Evolutionary conservation across 768 basidiomycete species (phyloP).

Genomic region (Sarcodon aspratus): DNA sequence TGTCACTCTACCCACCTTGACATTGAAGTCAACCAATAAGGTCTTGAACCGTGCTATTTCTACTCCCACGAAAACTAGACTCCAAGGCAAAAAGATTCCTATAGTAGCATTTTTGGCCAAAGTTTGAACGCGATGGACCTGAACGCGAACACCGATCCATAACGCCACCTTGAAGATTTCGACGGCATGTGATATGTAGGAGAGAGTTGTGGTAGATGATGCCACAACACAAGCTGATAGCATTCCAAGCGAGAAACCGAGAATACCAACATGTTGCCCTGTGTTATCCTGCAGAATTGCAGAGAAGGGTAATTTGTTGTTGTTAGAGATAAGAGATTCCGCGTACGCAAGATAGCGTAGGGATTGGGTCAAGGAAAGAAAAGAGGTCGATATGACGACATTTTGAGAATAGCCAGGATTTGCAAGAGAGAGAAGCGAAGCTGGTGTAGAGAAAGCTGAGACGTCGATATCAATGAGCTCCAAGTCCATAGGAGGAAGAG

Average conservation of each 20-base stretch:
- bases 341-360: background rate
- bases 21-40: conserved; percentile 14
- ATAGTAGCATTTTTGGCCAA: conserved; percentile 7
- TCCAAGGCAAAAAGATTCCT: conserved; percentile 28
- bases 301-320: conserved; percentile 8
- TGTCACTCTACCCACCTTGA: conserved; percentile 9
- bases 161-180: conserved; percentile 39
- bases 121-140: conserved; percentile 15
- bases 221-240: conserved; percentile 41
- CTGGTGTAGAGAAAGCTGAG: background rate
- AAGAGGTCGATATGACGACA: background rate
- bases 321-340: too few species aligned
- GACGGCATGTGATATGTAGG: conserved; percentile 31
- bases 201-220: conserved; percentile 25
- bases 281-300: conserved; percentile 23
- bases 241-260: conserved; percentile 49
- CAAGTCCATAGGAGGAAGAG: background rate
- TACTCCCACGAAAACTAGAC: conserved; percentile 27
- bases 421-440: background rate
- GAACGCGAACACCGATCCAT: conserved; percentile 39
- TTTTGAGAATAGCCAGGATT: background rate
- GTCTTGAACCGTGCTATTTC: conserved; percentile 13
- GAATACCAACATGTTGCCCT: conserved; percentile 23
- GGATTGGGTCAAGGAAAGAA: background rate
- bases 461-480: background rate